Evolutionary conservation across 2,329 filamentous ascomycete species (phyloP), one percentile per base, ranked within the genome.

Genomic region (Neofusicoccum ribis): DNA sequence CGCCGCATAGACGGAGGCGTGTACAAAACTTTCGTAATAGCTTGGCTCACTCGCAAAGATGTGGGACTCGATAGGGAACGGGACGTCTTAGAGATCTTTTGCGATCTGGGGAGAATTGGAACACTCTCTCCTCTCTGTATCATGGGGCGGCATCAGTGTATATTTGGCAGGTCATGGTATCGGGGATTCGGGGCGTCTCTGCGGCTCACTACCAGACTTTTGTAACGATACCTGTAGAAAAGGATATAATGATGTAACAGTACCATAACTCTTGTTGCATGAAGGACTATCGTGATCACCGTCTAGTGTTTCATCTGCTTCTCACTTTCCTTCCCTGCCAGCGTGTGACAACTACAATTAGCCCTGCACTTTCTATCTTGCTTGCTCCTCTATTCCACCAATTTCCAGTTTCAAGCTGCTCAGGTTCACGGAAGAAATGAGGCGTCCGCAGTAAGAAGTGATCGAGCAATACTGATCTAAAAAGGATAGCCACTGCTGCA

Each of bases 171-270:
- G 54, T 15, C 23, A 59, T 59, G 54, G 56, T 36, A 47, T 20
- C 9, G n/a, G 43, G 41, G 17, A 12, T 34, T 17, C 27, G 31
- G 56, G 41, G 54, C n/a, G 56, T 60, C n/a, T 47, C 27, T 20
- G 43, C 17, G 56, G 43, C 43, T 60, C 31, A 20, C 6, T 17
- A n/a, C 41, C 44, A 20, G 56, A 23, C 12, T 17, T 60, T 46
- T 60, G 56, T 60, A 60, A 60, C 5, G 56, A 60, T 60, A 60
- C 39, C 27, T 47, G 41, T 60, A 60, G 54, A 43, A 44, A 34
- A 36, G 15, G 43, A 14, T 37, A 31, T 15, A 37, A 60, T 46
- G 27, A 47, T 60, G 43, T 60, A 47, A 47, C 41, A 60, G 27
- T 27, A 47, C 27, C 27, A 7, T 31, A 31, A 31, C 27, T 23